Conservation (phyloP, 495 filamentous ascomycete genomes). For the Trichocladium antarcticum region DNA sequence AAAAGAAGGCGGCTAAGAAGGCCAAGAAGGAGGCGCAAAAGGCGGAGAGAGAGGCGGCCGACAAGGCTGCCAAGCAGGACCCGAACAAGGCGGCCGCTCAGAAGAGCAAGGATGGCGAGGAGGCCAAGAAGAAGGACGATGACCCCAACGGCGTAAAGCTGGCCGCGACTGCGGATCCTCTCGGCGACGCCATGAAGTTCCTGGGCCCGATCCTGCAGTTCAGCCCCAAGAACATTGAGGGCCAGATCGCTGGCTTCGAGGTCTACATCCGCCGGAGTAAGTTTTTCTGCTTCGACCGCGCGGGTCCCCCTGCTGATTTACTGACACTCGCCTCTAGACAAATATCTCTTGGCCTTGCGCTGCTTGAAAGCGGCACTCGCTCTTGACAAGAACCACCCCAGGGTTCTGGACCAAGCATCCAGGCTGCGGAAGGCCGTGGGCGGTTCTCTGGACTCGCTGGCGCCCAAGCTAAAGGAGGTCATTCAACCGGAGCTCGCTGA, state of each 20-base stretch:
- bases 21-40: slow-evolving; percentile 86
- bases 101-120: slow-evolving; percentile 38
- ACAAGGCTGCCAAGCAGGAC: slow-evolving; percentile 61
- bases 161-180: slow-evolving; percentile 64
- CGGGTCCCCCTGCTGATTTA: slow-evolving; percentile 3
- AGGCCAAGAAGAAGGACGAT: slow-evolving; percentile 69
- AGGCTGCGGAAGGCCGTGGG: slow-evolving; percentile 57
- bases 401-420: slow-evolving; percentile 62
- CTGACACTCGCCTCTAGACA: slow-evolving; percentile 45
- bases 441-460: slow-evolving; percentile 41
- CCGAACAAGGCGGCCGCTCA: slow-evolving; percentile 46
- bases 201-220: slow-evolving; percentile 67
- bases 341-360: slow-evolving; percentile 73
- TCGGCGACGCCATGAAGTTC: slow-evolving; percentile 83
- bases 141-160: slow-evolving; percentile 76
- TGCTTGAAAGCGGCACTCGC: slow-evolving; percentile 64
- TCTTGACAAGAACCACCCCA: slow-evolving; percentile 61
- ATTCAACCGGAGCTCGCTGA: slow-evolving; percentile 55
- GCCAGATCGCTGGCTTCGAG: slow-evolving; percentile 79
- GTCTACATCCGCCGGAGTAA: slow-evolving; percentile 70
- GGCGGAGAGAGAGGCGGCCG: slow-evolving; percentile 67
- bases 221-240: slow-evolving; percentile 69
- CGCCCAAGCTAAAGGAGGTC: slow-evolving; percentile 51
- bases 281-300: slow-evolving; percentile 22
- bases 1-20: slow-evolving; percentile 92